phyloP scores from a whole-genome alignment of 306 rosid genomes.

The Quercus dentata region DNA sequence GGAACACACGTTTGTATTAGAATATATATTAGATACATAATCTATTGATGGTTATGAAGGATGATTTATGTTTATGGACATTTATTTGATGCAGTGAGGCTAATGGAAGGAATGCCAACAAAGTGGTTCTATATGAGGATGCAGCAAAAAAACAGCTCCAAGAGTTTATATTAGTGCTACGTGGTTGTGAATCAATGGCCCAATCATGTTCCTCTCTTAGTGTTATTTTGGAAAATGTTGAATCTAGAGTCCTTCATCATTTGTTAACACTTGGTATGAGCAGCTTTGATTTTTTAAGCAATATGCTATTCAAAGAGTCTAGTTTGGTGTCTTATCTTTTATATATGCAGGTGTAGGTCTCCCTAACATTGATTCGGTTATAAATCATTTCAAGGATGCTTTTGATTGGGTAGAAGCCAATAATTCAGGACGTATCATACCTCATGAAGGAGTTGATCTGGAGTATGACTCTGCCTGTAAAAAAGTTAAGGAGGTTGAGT shows the following conservation, averaged over 20 bases:
- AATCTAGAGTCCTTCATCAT: constrained; percentile 60
- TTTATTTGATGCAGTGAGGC: constrained; percentile 60
- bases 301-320: constrained; percentile 8
- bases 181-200: constrained; percentile 83
- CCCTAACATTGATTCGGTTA: constrained; percentile 52
- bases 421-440: constrained; percentile 86
- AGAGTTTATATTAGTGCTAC: constrained; percentile 74
- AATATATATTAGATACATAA: constrained; percentile 9
- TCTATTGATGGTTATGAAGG: constrained; percentile 9
- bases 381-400: constrained; percentile 81
- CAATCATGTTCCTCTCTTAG: constrained; percentile 65
- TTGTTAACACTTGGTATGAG: constrained; percentile 75
- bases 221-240: constrained; percentile 53
- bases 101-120: constrained; percentile 80
- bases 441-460: constrained; percentile 74
- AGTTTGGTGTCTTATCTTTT: constrained; percentile 16
- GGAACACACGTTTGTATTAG: neutral
- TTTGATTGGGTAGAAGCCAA: constrained; percentile 97
- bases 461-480: constrained; percentile 85
- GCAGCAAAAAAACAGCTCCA: constrained; percentile 80
- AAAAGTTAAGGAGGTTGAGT: constrained; percentile 58
- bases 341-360: constrained; percentile 63
- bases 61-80: constrained; percentile 27
- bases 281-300: neutral
- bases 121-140: constrained; percentile 86